Base-by-base conservation (phyloP, 495 filamentous ascomycete species). In the Aspergillus haitiensis region DNA sequence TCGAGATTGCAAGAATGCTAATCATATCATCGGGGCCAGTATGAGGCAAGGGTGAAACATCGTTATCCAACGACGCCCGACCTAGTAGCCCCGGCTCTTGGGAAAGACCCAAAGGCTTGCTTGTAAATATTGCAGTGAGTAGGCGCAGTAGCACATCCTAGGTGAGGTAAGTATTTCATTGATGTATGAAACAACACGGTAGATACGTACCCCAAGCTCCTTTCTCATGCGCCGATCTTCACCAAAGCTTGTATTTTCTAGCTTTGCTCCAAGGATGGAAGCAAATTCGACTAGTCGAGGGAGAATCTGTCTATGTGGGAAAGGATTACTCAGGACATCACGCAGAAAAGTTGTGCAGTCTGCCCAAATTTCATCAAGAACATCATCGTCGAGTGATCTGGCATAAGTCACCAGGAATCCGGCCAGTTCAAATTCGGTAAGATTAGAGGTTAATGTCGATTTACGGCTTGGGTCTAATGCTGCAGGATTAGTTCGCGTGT, bases 281-380 rank as follows among this genome's bases (percentile, higher is more conserved):
- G 89, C 89, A 63, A 98, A 95, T 61, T 95, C 90, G 33, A 99
- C 77, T 56, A 99, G 75, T 32, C 88, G 86, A 7, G 95, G 91
- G 21, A 99, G 78, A 18, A 90, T 92, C 69, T 96, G 92, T 49
- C 94, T 82, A 68, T 98, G 93, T 1, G 94, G 95, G 64, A 99
- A 90, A 3, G 95, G 95, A 70, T 99, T 98, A 45, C 88, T 87
- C 32, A 98, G 78, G 6, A 98, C 84, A 72, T 98, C 95, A 54
- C 85, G 87, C 45, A 98, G 70, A 72, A 99, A 99, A 0, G 87
- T 84, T 65, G 91, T 91, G 70, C 93, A 98, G 66, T 99, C 95
- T 39, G 84, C 78, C 94, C 94, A 99, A 34, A 99, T 97, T 73
- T 99, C 94, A 67, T 99, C 95, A 80, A 98, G 93, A n/a, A 94